Evolutionary conservation across 192 early-diverging fungal genomes (phyloP).

Genomic region (Globomyces pollinis-pini): DNA sequence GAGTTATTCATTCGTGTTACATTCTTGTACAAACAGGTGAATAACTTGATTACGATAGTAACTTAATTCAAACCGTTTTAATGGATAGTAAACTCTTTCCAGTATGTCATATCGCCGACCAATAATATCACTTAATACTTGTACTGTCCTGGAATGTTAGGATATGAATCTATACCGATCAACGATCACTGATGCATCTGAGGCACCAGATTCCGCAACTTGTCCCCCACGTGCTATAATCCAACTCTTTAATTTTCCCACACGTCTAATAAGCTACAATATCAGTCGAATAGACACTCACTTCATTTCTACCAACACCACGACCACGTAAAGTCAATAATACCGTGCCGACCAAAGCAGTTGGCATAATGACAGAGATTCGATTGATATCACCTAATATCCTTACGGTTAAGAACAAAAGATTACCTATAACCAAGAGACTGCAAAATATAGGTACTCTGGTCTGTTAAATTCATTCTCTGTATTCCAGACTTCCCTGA

Average conservation of each 20-base stretch:
- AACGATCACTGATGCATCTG: conserved; percentile 63
- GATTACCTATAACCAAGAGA: conserved; percentile 61
- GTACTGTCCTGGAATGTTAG: conserved; percentile 37
- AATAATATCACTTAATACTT: conserved; percentile 66
- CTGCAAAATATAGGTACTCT: conserved; percentile 53
- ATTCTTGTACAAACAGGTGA: conserved; percentile 47
- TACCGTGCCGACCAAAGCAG: conserved; percentile 72
- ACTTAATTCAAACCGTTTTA: conserved; percentile 73
- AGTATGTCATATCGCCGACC: conserved; percentile 68
- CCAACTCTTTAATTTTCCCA: conserved; percentile 60
- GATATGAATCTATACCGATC: conserved; percentile 37
- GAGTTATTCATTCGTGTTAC: too few relatives aligned
- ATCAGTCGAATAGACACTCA: too few relatives aligned
- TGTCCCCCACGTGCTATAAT: conserved; percentile 63
- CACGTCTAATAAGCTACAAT: conserved; percentile 69
- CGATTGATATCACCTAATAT: conserved; percentile 49
- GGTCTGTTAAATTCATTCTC: conserved; percentile 16
- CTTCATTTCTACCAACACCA: conserved; percentile 46
- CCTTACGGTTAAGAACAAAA: background rate
- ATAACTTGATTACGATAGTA: conserved; percentile 82
- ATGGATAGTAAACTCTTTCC: conserved; percentile 73
- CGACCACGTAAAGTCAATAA: conserved; percentile 75
- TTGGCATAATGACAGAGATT: conserved; percentile 76
- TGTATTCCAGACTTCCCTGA: background rate
- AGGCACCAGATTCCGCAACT: conserved; percentile 69